These are phyloP conservation scores for Pelargonium myrrhifolium DNA, from an alignment of 441 rosid genomes.

Conservation along the genomic window DNA sequence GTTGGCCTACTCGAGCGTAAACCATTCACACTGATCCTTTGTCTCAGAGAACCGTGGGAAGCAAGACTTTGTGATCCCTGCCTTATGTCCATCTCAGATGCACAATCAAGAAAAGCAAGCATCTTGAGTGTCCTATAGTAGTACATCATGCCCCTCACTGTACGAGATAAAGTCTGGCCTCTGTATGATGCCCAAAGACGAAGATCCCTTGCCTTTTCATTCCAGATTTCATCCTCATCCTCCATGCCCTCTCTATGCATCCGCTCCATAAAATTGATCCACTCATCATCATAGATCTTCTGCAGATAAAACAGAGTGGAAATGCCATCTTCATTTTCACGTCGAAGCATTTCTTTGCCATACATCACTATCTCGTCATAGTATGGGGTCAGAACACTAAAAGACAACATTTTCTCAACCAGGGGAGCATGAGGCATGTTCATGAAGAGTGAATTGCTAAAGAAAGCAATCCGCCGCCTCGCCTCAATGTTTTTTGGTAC, in stretches of 20 bases:
- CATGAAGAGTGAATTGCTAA: conserved; percentile 14
- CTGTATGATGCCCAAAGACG: conserved; percentile 17
- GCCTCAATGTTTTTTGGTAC: conserved; percentile 17
- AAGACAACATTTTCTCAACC: conserved; percentile 20
- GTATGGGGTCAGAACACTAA: conserved; percentile 3
- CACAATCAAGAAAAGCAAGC: conserved; percentile 14
- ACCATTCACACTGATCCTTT: neutral
- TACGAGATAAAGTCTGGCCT: conserved; percentile 16
- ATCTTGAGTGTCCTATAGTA: conserved; percentile 8
- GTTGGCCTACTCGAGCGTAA: neutral
- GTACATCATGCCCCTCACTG: conserved; percentile 18
- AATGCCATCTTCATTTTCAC: conserved; percentile 14
- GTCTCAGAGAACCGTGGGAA: neutral
- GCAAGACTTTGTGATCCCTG: conserved; percentile 3
- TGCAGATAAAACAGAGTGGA: conserved; percentile 10
- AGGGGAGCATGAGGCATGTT: conserved; percentile 22
- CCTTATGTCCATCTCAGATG: neutral
- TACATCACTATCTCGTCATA: conserved; percentile 18
- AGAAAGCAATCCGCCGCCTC: conserved; percentile 18
- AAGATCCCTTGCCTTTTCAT: conserved; percentile 6
- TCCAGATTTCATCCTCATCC: conserved; percentile 10
- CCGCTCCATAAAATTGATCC: conserved; percentile 16
- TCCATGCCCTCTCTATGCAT: conserved; percentile 8
- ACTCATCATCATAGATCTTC: conserved; percentile 13
- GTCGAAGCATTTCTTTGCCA: conserved; percentile 19